Conservation (phyloP, 2,329 filamentous ascomycete genomes). For the Stenocarpella maydis region DNA sequence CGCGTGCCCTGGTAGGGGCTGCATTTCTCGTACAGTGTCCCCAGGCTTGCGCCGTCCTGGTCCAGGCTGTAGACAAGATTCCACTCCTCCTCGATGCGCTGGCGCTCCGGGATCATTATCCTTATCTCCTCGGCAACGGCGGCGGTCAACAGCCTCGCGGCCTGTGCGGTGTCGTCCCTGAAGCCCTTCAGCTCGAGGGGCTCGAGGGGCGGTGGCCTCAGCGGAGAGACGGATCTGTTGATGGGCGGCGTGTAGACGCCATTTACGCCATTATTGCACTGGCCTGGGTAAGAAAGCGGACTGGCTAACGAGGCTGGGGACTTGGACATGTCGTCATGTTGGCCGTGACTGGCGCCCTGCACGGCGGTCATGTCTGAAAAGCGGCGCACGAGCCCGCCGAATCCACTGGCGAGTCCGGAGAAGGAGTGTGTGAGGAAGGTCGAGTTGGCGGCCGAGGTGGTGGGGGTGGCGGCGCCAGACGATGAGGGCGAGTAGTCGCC, state of each 20-base stretch:
- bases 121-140: conserved; percentile 92
- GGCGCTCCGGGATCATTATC: conserved; percentile 82
- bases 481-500: conserved; percentile 40
- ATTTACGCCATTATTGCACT: conserved; percentile 56
- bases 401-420: conserved; percentile 51
- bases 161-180: conserved; percentile 63
- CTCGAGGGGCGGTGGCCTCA: conserved; percentile 88
- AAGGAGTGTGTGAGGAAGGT: conserved; percentile 44
- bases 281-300: conserved; percentile 36
- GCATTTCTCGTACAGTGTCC: conserved; percentile 85
- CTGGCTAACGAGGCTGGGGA: conserved; percentile 32
- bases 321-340: conserved; percentile 35
- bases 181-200: conserved; percentile 77
- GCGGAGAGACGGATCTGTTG: conserved; percentile 74
- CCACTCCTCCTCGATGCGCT: conserved; percentile 91
- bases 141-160: conserved; percentile 72
- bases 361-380: conserved; percentile 59
- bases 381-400: conserved; percentile 72
- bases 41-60: conserved; percentile 87
- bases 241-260: conserved; percentile 67
- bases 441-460: conserved; percentile 41
- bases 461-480: conserved; percentile 42
- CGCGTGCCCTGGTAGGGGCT: conserved; percentile 72
- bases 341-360: conserved; percentile 14
- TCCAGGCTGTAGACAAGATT: conserved; percentile 87